phyloP scores from a whole-genome alignment of 805 yeast genomes.

The Wickerhamomyces pijperi region DNA sequence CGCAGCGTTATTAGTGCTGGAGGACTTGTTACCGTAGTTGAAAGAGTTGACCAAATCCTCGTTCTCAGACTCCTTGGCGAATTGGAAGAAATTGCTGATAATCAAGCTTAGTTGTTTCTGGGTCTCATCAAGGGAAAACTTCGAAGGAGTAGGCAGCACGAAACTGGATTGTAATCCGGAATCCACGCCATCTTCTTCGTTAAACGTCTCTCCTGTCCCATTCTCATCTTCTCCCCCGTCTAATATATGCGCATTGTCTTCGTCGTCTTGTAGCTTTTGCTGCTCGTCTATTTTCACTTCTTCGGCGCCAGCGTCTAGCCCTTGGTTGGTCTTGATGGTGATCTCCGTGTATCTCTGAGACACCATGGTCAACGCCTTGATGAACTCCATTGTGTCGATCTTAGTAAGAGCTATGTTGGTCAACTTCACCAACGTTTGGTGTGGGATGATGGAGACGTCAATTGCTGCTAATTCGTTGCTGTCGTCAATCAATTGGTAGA shows the following conservation, averaged over 20 bases:
- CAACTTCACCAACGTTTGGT: slow-evolving; percentile 50
- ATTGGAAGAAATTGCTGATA: slow-evolving; percentile 44
- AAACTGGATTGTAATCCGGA: slow-evolving; percentile 32
- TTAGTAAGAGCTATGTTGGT: slow-evolving; percentile 55
- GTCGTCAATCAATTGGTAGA: slow-evolving; percentile 58
- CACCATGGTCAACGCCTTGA: slow-evolving; percentile 60
- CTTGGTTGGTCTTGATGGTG: slow-evolving; percentile 16
- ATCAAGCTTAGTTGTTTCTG: slow-evolving; percentile 45
- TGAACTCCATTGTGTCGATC: slow-evolving; percentile 39
- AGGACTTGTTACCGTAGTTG: slow-evolving; percentile 9
- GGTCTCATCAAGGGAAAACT: slow-evolving; percentile 41
- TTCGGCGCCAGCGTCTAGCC: slow-evolving; percentile 14
- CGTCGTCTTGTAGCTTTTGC: slow-evolving; percentile 14
- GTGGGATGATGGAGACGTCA: slow-evolving; percentile 61
- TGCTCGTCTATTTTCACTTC: slow-evolving; percentile 21
- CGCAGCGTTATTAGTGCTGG: background rate
- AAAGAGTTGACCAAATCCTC: slow-evolving; percentile 12
- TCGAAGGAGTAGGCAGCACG: slow-evolving; percentile 47
- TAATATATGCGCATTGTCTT: slow-evolving; percentile 13
- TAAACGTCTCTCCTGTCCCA: background rate
- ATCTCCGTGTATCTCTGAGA: slow-evolving; percentile 51
- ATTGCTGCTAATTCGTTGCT: slow-evolving; percentile 51
- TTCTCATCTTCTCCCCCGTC: slow-evolving; percentile 1
- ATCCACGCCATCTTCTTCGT: slow-evolving; percentile 16
- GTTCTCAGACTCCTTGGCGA: slow-evolving; percentile 25